Evolutionary conservation across 1,284 basidiomycete species (phyloP).

Genomic region (Ceratobasidium sp.): DNA sequence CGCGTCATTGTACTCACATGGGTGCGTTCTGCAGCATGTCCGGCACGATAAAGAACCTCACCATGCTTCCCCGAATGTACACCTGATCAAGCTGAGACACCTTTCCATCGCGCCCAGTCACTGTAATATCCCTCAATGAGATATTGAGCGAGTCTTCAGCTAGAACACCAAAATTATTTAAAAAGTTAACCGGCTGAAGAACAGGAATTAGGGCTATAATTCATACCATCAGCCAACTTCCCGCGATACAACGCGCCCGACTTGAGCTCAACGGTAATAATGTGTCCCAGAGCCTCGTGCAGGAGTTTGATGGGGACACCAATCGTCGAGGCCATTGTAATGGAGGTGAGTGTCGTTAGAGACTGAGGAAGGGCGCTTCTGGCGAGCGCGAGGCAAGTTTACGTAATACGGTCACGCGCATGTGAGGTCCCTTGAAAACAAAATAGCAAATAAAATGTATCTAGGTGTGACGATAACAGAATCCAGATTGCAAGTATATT

Average conservation of each 20-base stretch:
- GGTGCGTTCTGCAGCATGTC: constrained; percentile 99
- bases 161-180: constrained; percentile 61
- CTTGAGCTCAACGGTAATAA: constrained; percentile 98
- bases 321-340: constrained; percentile 68
- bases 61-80: constrained; percentile 98
- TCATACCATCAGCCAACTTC: constrained; percentile 92
- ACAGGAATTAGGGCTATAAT: constrained; percentile 47
- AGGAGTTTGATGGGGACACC: constrained; percentile 93
- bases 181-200: constrained; percentile 37
- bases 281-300: constrained; percentile 94
- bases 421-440: not conserved
- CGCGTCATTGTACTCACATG: constrained; percentile 76
- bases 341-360: not conserved
- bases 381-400: constrained; percentile 39
- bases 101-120: constrained; percentile 97
- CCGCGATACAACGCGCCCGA: constrained; percentile 97
- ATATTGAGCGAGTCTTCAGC: constrained; percentile 99
- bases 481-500: constrained; percentile 10
- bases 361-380: constrained; percentile 27
- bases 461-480: constrained; percentile 8
- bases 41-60: constrained; percentile 98
- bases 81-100: constrained; percentile 99
- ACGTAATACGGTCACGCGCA: constrained; percentile 35
- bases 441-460: constrained; percentile 1
- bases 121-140: constrained; percentile 95